Base-by-base conservation (phyloP, 1,139 yeast species). In the Yamadazyma mexicana region DNA sequence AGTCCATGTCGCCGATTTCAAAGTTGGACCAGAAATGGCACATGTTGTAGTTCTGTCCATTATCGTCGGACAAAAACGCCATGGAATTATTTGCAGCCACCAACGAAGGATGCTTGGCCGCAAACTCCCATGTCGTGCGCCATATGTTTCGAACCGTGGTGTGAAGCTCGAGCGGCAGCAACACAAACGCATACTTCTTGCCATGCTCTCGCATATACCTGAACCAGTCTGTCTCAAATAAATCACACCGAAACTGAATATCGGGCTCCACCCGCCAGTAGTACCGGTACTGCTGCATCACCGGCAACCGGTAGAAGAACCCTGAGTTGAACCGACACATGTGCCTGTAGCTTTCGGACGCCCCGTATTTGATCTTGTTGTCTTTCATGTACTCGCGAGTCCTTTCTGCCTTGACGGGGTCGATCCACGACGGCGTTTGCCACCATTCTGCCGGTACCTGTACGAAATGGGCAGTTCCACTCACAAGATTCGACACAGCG, bases 211-310 rank as follows among this genome's bases (percentile, higher is more conserved):
- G 55, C 83, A 82, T 77, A 52, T 59, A 74, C 49, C 66, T 63
- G 58, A 83, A 81, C 27, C 81, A 73, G 51, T 83, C 87, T 48
- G 76, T 72, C 40, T 71, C 64, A 17, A 9, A 18, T 38, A 82
- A 64, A 52, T 81, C 83, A 59, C 88, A 82, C 46, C 58, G 66
- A 44, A 80, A 61, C 41, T 62, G 56, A 37, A 79, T 71, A 35
- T 77, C 80, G 2, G 84, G 81, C 50, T 82, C 86, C n/a, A 82
- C 79, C 44, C 86, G 66, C 84, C 86, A 78, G 58, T 77, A 81
- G 56, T 77, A 81, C 44, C 74, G 74, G 55, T 77, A 80, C 7
- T 69, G 63, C 25, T 59, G 45, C 58, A 68, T 79, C 7, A 49
- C 11, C 6, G 35, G 38, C 5, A 44, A 45, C 29, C 45, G 17